These are phyloP conservation scores for Curvularia lunata DNA, from an alignment of 2,329 filamentous ascomycete genomes.

Conservation along the genomic window DNA sequence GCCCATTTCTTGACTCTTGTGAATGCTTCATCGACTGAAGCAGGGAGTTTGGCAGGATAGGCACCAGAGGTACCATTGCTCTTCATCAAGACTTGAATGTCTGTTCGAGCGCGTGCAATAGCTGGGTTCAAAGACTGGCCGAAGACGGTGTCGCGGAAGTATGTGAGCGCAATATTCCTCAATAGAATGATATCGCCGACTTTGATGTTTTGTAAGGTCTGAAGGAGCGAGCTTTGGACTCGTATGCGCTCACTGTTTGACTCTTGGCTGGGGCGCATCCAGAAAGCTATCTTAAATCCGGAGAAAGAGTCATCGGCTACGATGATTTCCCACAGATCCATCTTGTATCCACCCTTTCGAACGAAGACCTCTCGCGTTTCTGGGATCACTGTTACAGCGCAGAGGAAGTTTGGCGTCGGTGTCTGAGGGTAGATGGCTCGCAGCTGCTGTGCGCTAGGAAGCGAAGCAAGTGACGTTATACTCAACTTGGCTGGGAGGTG, in stretches of 20 bases:
- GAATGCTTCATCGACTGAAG: constrained; percentile 68
- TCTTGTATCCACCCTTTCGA: constrained; percentile 63
- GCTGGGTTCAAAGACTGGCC: constrained; percentile 79
- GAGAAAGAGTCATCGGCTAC: constrained; percentile 85
- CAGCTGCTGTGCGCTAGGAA: constrained; percentile 73
- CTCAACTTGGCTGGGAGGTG: constrained; percentile 39
- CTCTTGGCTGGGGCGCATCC: constrained; percentile 62
- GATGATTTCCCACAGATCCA: constrained; percentile 45
- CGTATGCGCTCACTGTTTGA: constrained; percentile 21
- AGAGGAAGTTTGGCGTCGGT: constrained; percentile 81
- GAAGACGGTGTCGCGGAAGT: constrained; percentile 78
- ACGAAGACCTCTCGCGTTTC: constrained; percentile 72
- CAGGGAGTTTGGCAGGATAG: constrained; percentile 43
- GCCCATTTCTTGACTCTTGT: constrained; percentile 77
- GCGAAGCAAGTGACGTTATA: constrained; percentile 69
- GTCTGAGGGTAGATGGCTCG: constrained; percentile 76
- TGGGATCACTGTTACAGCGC: constrained; percentile 75
- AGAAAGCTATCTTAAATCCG: constrained; percentile 83
- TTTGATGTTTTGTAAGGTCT: constrained; percentile 58
- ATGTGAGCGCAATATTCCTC: constrained; percentile 77
- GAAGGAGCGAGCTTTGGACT: constrained; percentile 46
- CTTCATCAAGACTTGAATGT: constrained; percentile 70
- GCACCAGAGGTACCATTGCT: constrained; percentile 59
- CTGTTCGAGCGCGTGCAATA: constrained; percentile 70
- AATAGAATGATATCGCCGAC: constrained; percentile 79